Evolutionary conservation across 1,284 basidiomycete species (phyloP), one percentile per base, ranked within the genome.

Genomic region (Cryptococcus maquisensis): DNA sequence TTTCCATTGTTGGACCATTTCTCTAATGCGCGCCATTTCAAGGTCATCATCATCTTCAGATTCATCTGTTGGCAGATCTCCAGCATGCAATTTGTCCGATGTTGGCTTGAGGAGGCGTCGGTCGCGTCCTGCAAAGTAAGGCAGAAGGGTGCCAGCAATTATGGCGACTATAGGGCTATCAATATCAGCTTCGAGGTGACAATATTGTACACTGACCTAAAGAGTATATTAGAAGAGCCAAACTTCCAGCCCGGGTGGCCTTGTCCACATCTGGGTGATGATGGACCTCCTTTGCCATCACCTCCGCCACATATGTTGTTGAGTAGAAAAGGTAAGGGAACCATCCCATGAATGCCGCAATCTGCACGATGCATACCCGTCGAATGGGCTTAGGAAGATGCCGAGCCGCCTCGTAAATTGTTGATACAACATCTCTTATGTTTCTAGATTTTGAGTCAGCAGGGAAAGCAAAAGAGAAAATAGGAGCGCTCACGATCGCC

Each of bases 301-400:
- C 81, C 75, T 95, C 90, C 6, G 89, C 87, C 55, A 96, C 82
- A 68, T 93, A 97, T 1, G 90, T 93, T 1, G 93, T 96, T 82
- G 90, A 84, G 70, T 95, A 96, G 77, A 96, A 96, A 36, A 97
- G 79, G 78, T 94, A 94, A 0, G 92, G 92, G 70, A 95, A 96
- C 90, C 88, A 86, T 59, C 74, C 73, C 71, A 74, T 77, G 64
- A 78, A 80, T 0, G 77, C 74, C 21, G 75, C 75, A 46, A 79
- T 72, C 62, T 79, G 78, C 2, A 76, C 92, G 66, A 87, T 86
- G 72, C 93, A 97, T 13, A 97, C 92, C 37, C 89, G 82, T 53
- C 85, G 82, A 45, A 97, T 86, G 9, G 90, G 85, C 56, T 82
- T 83, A 0, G 93, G 93, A 35, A 97, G 81, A 49, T 84, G 84